phyloP scores from a whole-genome alignment of 495 filamentous ascomycete species.

The Opeltia flavorubescens region DNA sequence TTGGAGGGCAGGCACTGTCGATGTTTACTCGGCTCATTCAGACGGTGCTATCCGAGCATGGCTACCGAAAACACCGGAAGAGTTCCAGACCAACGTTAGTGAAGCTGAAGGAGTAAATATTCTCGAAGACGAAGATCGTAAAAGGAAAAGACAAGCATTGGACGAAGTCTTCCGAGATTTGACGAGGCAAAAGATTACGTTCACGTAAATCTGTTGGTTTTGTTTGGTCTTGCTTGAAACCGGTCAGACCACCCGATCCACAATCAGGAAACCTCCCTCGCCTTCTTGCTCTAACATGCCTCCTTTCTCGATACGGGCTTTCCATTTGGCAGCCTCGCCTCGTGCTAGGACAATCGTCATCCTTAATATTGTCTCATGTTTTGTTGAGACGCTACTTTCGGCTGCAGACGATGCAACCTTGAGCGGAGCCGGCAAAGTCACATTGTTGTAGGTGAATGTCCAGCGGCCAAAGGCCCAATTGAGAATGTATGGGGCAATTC shows the following conservation, averaged over 20 bases:
- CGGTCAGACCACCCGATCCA: conserved; percentile 4
- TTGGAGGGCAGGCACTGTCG: conserved; percentile 47
- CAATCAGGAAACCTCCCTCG: not conserved
- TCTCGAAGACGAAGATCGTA: conserved; percentile 27
- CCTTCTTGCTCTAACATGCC: conserved; percentile 38
- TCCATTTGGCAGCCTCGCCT: conserved; percentile 80
- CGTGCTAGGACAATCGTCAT: conserved; percentile 78
- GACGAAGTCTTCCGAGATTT: conserved; percentile 30
- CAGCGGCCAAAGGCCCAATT: conserved; percentile 98
- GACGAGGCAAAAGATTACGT: conserved; percentile 19
- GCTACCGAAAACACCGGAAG: conserved; percentile 41
- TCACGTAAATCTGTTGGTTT: conserved; percentile 4
- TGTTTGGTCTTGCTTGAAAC: not conserved
- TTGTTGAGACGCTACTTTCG: conserved; percentile 14
- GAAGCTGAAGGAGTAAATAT: conserved; percentile 24
- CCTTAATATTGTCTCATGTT: conserved; percentile 39
- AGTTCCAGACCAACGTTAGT: conserved; percentile 33
- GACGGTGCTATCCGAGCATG: conserved; percentile 38
- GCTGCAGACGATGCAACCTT: conserved; percentile 19
- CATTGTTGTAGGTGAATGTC: conserved; percentile 58
- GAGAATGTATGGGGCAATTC: conserved; percentile 49
- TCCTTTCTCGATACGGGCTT: conserved; percentile 58
- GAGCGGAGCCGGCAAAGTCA: conserved; percentile 21
- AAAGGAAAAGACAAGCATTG: conserved; percentile 36
- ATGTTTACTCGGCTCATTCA: conserved; percentile 38